Evolutionary conservation across 2,329 filamentous ascomycete genomes (phyloP).

Genomic region (Emydomyces testavorans): DNA sequence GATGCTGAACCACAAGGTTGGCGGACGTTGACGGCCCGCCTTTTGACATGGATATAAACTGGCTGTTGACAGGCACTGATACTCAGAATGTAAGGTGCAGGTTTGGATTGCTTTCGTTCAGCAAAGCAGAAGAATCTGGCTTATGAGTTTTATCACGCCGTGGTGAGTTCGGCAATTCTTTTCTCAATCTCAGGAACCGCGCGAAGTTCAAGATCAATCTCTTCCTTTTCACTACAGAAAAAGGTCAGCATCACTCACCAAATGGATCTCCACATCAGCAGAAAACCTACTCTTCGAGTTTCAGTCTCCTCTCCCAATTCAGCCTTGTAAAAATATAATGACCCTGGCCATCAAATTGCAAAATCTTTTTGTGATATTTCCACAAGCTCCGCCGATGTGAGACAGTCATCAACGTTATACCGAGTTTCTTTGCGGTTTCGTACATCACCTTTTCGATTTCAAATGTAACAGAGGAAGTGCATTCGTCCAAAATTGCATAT

Average conservation of each 20-base stretch:
- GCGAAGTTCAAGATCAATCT: slow-evolving; percentile 72
- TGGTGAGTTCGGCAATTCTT: slow-evolving; percentile 66
- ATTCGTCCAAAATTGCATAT: slow-evolving; percentile 95
- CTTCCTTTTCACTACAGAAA: slow-evolving; percentile 63
- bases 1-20: no score
- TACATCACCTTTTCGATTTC: slow-evolving; percentile 96
- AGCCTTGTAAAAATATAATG: slow-evolving; percentile 79
- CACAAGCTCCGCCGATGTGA: slow-evolving; percentile 82
- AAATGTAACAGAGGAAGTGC: slow-evolving; percentile 86
- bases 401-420: slow-evolving; percentile 94
- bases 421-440: slow-evolving; percentile 80
- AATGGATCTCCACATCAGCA: not conserved
- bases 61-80: no score
- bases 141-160: slow-evolving; percentile 18
- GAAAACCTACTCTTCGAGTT: slow-evolving; percentile 64
- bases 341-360: slow-evolving; percentile 95
- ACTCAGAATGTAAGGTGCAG: no score
- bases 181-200: slow-evolving; percentile 81
- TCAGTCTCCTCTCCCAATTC: slow-evolving; percentile 74
- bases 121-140: not conserved
- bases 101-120: no score
- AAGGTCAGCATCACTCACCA: not conserved
- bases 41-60: no score
- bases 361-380: slow-evolving; percentile 89
- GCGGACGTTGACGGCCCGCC: no score